Evolutionary conservation across 1,284 basidiomycete species (phyloP).

Genomic region (Coniferiporia sulphurascens): DNA sequence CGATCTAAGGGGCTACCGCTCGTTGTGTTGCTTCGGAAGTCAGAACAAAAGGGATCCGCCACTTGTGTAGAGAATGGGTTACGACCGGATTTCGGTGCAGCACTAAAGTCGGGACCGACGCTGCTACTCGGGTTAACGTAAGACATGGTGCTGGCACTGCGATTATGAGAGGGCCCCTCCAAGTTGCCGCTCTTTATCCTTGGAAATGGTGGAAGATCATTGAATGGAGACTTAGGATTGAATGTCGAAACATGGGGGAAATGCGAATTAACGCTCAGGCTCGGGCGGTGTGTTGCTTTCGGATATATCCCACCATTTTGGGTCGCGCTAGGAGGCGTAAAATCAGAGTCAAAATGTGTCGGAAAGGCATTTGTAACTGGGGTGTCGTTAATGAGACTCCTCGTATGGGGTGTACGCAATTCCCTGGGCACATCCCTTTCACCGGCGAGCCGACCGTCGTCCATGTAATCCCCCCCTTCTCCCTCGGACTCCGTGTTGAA

Average conservation of each 20-base stretch:
- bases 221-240: conserved; percentile 31
- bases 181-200: conserved; percentile 19
- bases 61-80: conserved; percentile 8
- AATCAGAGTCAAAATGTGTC: conserved; percentile 36
- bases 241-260: conserved; percentile 17
- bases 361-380: conserved; percentile 33
- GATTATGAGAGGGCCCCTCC: background rate
- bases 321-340: conserved; percentile 18
- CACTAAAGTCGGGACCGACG: background rate
- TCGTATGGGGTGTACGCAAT: background rate
- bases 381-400: conserved; percentile 21
- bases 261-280: conserved; percentile 36
- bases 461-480: conserved; percentile 33
- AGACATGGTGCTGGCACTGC: background rate
- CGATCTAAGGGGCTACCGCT: conserved; percentile 18
- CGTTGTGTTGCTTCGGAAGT: conserved; percentile 2
- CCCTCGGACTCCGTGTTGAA: conserved; percentile 33
- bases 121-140: background rate
- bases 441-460: conserved; percentile 25
- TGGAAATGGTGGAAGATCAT: conserved; percentile 30
- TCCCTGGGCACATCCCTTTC: conserved; percentile 16
- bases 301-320: background rate
- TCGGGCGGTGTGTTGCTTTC: conserved; percentile 20
- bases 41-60: conserved; percentile 5
- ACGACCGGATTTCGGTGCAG: background rate